Evolutionary conservation across 345 rosid species (phyloP), one percentile per base, ranked within the genome.

Genomic region (Eucalyptus rudis): DNA sequence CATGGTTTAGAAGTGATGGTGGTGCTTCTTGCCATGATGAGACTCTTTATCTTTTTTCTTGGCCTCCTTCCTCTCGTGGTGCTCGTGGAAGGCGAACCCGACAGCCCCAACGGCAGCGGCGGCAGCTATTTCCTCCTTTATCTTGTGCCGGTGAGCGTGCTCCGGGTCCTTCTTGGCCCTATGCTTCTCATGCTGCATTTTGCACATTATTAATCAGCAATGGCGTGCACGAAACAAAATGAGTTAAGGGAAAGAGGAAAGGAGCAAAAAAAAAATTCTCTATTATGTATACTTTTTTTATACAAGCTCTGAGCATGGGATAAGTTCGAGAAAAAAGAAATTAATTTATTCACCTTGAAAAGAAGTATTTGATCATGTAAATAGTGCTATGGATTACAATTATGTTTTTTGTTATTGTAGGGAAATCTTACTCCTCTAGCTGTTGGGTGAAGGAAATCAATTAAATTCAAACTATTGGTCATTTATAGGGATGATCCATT

Each of bases 11-110:
- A 49, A 86, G 87, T 7, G 87, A 45, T 86, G 87, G 87, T 49
- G 87, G 91, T 92, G 92, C 90, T 91, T 91, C 91, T 93, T 92
- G 45, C 93, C 95, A 85, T 90, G 51, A 49, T 13, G 90, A 86
- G 92, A 90, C 81, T 89, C 93, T 87, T 94, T 50, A 2, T 91
- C 92, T 29, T 90, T 90, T 54, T 91, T 47, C 91, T 92, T 91
- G 68, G 91, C 54, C 87, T 92, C 92, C 64, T 94, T 93, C 94
- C 91, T 93, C 93, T 93, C 93, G 59, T 93, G 95, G 89, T 92
- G 95, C 93, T 94, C 95, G 68, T 93, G 94, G 89, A 92, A 88
- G 13, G 91, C 94, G 51, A 56, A 93, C 10, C 94, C 96, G 6
- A 92, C 94, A 0, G 92, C 43, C 22, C 93, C 94, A 1, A 91